These are phyloP conservation scores for Malassezia sympodialis DNA, from an alignment of 1,284 basidiomycete genomes.

Conservation along the genomic window DNA sequence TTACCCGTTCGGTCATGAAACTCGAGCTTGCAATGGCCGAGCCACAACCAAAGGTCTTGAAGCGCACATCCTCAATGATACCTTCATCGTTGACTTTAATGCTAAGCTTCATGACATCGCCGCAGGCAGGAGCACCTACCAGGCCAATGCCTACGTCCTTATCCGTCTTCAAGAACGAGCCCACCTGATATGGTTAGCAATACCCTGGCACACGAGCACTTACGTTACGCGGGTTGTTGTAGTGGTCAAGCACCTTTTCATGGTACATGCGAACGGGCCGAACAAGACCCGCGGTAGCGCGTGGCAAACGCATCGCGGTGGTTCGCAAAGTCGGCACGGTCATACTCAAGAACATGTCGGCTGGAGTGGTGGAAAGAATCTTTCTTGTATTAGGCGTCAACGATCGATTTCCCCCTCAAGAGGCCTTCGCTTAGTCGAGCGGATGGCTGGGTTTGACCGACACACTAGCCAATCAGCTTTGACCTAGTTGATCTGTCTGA, in stretches of 20 bases:
- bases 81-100: constrained; percentile 89
- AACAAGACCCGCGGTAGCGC: neutral
- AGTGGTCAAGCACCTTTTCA: constrained; percentile 48
- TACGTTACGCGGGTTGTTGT: constrained; percentile 47
- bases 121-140: constrained; percentile 89
- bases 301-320: constrained; percentile 1
- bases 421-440: neutral
- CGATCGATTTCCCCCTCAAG: neutral
- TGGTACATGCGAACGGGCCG: constrained; percentile 29
- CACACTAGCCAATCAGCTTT: neutral
- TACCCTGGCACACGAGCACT: constrained; percentile 44
- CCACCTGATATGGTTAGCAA: constrained; percentile 62
- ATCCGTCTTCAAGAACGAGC: constrained; percentile 84
- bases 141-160: constrained; percentile 89
- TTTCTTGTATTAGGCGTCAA: neutral
- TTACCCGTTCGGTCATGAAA: constrained; percentile 79
- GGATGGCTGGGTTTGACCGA: neutral
- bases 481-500: neutral
- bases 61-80: constrained; percentile 95
- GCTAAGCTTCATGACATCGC: constrained; percentile 97
- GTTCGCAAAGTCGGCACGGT: neutral
- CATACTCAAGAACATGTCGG: neutral
- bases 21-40: constrained; percentile 79
- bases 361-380: constrained; percentile 9
- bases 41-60: constrained; percentile 64